phyloP scores from a whole-genome alignment of 306 rosid genomes.

The Astragalus glycyphyllos region DNA sequence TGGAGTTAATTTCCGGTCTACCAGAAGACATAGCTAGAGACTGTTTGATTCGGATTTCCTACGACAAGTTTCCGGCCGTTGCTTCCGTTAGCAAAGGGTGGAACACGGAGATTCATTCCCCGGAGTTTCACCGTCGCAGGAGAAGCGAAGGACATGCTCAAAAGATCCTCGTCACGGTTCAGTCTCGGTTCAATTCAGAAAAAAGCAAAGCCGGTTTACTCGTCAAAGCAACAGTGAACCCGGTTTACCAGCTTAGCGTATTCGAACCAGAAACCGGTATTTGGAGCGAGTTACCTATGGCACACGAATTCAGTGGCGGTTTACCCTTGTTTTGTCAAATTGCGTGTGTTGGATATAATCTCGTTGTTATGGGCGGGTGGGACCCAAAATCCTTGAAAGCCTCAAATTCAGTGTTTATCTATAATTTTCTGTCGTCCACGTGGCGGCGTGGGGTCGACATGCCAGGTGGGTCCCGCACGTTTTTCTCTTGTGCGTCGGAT shows the following conservation, averaged over 20 bases:
- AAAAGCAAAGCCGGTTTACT: constrained; percentile 28
- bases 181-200: constrained; percentile 51
- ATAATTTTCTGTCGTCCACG: constrained; percentile 47
- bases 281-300: constrained; percentile 60
- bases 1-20: constrained; percentile 74
- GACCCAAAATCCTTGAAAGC: constrained; percentile 67
- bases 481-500: constrained; percentile 67
- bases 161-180: constrained; percentile 59
- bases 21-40: constrained; percentile 72
- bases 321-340: constrained; percentile 74
- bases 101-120: constrained; percentile 60
- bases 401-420: constrained; percentile 62
- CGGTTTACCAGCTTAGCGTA: constrained; percentile 55
- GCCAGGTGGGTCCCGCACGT: constrained; percentile 69
- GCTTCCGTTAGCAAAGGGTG: constrained; percentile 60
- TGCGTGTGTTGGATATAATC: constrained; percentile 56
- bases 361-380: constrained; percentile 80
- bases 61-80: constrained; percentile 49
- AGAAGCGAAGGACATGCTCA: constrained; percentile 48
- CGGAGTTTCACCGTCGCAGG: constrained; percentile 62
- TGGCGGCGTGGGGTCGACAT: constrained; percentile 77
- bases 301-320: constrained; percentile 44
- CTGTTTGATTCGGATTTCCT: constrained; percentile 57
- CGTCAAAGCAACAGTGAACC: constrained; percentile 36
- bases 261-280: constrained; percentile 53